Conservation (phyloP, 108 stramenopile genomes). For the Cyclotella baltica region DNA sequence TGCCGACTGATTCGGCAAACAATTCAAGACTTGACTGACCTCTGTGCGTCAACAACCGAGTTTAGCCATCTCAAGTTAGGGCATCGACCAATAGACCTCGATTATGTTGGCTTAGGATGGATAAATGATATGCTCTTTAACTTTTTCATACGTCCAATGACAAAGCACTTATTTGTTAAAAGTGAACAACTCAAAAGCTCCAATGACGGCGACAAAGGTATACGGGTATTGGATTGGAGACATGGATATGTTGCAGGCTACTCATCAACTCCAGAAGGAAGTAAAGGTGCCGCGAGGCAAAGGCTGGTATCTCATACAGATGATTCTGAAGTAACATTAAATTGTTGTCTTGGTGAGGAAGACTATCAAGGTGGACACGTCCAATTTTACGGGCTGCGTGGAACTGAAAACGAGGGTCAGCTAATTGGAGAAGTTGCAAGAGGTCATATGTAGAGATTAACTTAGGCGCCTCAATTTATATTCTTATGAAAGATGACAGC, state of each 20-base stretch:
- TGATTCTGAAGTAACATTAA: constrained; percentile 86
- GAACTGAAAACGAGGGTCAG: constrained; percentile 62
- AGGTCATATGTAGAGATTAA: constrained; percentile 64
- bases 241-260: constrained; percentile 86
- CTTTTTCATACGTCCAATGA: constrained; percentile 69
- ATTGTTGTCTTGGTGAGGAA: constrained; percentile 77
- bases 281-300: constrained; percentile 61
- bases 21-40: constrained; percentile 24
- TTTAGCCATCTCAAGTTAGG: constrained; percentile 41
- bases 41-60: constrained; percentile 35
- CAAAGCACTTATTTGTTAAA: constrained; percentile 63
- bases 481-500: too few relatives aligned
- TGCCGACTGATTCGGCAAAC: constrained; percentile 38
- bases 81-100: constrained; percentile 61
- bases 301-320: constrained; percentile 84
- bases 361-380: constrained; percentile 70
- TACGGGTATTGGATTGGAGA: constrained; percentile 71
- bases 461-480: too few relatives aligned
- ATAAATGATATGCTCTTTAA: constrained; percentile 79
- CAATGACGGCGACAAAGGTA: neutral
- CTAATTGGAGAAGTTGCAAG: constrained; percentile 50
- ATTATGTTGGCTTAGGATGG: constrained; percentile 77
- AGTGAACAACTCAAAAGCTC: constrained; percentile 46
- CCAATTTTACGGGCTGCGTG: constrained; percentile 77
- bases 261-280: constrained; percentile 55